These are phyloP conservation scores for Komagataella kurtzmanii DNA, from an alignment of 805 yeast genomes.

Conservation along the genomic window DNA sequence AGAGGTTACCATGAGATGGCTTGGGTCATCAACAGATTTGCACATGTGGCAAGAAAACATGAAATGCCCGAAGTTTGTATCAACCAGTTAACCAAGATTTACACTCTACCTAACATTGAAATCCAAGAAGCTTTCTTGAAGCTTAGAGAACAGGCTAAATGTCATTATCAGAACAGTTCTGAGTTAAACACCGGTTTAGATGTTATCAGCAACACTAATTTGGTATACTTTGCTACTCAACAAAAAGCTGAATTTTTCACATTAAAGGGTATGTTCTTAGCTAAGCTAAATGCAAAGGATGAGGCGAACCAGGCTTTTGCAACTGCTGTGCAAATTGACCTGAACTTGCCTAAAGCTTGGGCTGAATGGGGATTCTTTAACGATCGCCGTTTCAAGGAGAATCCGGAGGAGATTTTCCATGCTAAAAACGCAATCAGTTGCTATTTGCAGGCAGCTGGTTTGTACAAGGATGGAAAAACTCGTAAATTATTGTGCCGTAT, in stretches of 20 bases:
- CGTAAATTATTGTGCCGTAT: conserved; percentile 80
- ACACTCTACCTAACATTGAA: conserved; percentile 93
- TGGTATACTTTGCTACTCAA: conserved; percentile 92
- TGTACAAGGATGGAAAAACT: conserved; percentile 86
- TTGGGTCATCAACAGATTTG: conserved; percentile 96
- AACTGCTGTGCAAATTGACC: conserved; percentile 91
- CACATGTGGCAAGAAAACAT: conserved; percentile 96
- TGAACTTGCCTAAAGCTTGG: conserved; percentile 95
- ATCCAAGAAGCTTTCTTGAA: conserved; percentile 96
- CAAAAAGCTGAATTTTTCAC: conserved; percentile 98
- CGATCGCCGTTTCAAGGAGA: conserved; percentile 76
- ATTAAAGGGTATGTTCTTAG: conserved; percentile 93
- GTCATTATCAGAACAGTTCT: conserved; percentile 85
- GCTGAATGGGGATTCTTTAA: conserved; percentile 98
- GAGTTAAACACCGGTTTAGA: conserved; percentile 93
- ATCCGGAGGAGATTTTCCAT: conserved; percentile 63
- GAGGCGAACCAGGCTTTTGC: conserved; percentile 98
- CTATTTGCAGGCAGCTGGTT: conserved; percentile 93
- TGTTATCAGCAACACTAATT: conserved; percentile 89
- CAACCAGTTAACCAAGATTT: conserved; percentile 82
- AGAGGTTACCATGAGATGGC: conserved; percentile 98
- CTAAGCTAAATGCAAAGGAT: conserved; percentile 78
- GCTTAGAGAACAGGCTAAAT: conserved; percentile 92
- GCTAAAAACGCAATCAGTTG: conserved; percentile 94
- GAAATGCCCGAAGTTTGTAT: conserved; percentile 95